Percentiles rank a stretch among this genome's conserved stretches.
Evolutionary conservation across 2,329 filamentous ascomycete genomes (phyloP).

Genomic region (Alternaria conjuncta): DNA sequence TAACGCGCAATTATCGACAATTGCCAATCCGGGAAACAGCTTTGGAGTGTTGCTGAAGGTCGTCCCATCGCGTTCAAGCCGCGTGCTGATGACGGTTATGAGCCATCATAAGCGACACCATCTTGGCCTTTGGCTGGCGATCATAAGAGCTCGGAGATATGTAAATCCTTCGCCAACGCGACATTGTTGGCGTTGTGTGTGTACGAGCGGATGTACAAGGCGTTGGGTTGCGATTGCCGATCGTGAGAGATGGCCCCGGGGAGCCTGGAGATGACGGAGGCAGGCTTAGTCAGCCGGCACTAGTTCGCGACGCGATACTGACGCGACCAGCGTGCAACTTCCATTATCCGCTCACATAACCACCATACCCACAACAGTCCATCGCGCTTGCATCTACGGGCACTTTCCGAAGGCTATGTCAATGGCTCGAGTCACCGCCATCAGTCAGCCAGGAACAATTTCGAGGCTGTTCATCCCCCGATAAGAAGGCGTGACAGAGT

Average conservation of each 20-base stretch:
- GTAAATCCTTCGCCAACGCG: neutral
- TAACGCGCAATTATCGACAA: neutral
- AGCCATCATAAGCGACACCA: neutral
- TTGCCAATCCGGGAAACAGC: neutral
- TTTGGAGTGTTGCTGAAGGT: neutral
- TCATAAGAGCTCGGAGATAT: neutral
- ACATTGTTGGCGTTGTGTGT: neutral
- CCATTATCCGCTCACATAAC: neutral
- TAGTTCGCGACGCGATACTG: neutral
- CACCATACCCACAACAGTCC: neutral
- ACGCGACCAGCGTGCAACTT: neutral
- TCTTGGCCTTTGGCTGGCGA: neutral
- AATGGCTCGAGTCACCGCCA: neutral
- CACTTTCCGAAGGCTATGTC: neutral
- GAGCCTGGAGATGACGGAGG: neutral
- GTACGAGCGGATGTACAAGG: neutral
- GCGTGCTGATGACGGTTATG: neutral
- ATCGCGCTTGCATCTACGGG: neutral
- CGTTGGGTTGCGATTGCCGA: neutral
- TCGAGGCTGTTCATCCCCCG: neutral
- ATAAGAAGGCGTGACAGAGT: neutral
- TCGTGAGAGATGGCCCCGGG: neutral
- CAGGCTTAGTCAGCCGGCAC: neutral
- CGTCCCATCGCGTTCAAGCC: neutral
- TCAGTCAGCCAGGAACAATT: conserved; percentile 4